Evolutionary conservation across 2,329 filamentous ascomycete genomes (phyloP).

Genomic region (Penicillium sp.): DNA sequence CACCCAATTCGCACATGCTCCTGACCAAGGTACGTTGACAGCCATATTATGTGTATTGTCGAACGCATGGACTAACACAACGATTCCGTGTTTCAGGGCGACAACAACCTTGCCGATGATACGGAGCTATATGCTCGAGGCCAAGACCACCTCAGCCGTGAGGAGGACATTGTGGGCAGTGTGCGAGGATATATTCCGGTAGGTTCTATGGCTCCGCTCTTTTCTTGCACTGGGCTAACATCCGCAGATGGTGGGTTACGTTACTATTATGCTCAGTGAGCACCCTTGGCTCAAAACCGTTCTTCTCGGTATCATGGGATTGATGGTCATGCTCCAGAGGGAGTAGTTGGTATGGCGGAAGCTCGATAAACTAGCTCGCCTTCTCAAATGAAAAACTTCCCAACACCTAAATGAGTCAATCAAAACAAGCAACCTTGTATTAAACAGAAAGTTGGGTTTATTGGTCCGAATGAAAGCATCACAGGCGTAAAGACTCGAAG

Average conservation of each 20-base stretch:
- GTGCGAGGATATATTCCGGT: constrained; percentile 82
- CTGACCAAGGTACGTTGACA: constrained; percentile 66
- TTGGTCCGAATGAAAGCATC: not conserved
- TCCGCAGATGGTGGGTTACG: constrained; percentile 76
- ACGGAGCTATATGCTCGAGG: constrained; percentile 72
- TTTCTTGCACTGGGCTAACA: not conserved
- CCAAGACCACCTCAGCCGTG: constrained; percentile 79
- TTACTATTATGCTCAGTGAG: constrained; percentile 92
- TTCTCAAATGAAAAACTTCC: not conserved
- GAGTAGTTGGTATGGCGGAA: constrained; percentile 56
- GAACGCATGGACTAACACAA: not conserved
- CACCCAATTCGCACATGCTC: constrained; percentile 52
- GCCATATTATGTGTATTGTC: not conserved
- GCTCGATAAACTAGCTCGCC: not conserved
- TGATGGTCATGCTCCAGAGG: constrained; percentile 87
- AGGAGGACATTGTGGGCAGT: constrained; percentile 85
- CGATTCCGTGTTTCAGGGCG: constrained; percentile 53
- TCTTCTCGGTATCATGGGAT: constrained; percentile 90
- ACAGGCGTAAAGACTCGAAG: not conserved
- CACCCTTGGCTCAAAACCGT: constrained; percentile 96
- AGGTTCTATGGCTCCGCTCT: not conserved
- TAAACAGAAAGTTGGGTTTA: not conserved
- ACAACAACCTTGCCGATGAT: constrained; percentile 93
- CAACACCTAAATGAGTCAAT: not conserved
- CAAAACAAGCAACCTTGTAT: no score